Base-by-base conservation (phyloP, 768 basidiomycete species). In the Leccinum truebloodii region DNA sequence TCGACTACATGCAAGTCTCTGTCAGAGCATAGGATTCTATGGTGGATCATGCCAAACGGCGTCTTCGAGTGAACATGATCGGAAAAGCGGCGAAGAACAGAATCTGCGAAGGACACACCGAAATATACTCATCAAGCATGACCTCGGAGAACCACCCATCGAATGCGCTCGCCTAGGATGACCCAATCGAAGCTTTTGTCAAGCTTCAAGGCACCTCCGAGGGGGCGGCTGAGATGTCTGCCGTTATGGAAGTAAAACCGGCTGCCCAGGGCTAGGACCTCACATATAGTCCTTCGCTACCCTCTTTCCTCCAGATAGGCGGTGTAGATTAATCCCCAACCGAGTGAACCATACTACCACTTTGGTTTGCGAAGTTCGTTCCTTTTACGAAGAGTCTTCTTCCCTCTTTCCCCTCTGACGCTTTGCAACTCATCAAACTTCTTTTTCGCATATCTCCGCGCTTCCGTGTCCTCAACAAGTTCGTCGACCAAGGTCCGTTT, bases 401-500 rank as follows among this genome's bases (percentile, higher is more conserved):
- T 82, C 8, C 92, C 92, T 67, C 78, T 86, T 16, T 86, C 86
- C 20, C 83, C 87, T 66, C 88, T 81, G 48, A 85, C 83, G 6
- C 73, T 70, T 75, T 92, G 88, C 52, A 94, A 75, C 55, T 92
- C 90, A 62, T 84, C 83, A 75, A 94, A 95, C 77, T 95, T 95
- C 78, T 84, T 86, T 78, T 95, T 95, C n/a, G 94, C 89, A 70
- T 95, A 95, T 61, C 87, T 81, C 71, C 85, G 86, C 28, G 91
- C 84, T 74, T 94, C 90, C 3, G 91, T 87, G 76, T 95, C 94
- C 67, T 91, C 91, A 54, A 95, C 85, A 37, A 96, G 80, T 68
- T 95, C 94, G 62, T 95, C 93, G 24, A 97, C 90, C 51, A 95
- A 75, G 5, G 89, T 92, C 61, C 92, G 81, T 75, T 95, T 94